Percentiles rank a stretch among this genome's conserved stretches.
Conservation (phyloP, 2,329 filamentous ascomycete species). For the Ophiostoma montium region DNA sequence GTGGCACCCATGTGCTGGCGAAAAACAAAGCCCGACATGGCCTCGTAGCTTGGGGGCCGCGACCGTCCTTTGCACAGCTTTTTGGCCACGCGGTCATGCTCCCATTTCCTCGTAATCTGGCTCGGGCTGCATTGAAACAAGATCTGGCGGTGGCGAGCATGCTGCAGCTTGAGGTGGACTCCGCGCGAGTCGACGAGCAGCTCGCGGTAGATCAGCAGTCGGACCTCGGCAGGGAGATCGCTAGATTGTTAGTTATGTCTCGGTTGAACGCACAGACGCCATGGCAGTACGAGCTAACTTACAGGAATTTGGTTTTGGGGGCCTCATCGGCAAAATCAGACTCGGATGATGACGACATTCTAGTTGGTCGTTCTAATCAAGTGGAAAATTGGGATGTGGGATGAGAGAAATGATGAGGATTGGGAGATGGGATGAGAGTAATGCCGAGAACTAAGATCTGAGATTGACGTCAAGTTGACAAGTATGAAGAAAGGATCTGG, state of each 20-base stretch:
- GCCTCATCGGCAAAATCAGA: too few relatives aligned
- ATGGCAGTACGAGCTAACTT: too few relatives aligned
- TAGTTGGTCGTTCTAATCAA: too few relatives aligned
- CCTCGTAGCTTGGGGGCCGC: not conserved
- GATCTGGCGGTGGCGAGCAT: not conserved
- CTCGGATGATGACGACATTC: too few relatives aligned
- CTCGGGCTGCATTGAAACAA: slow-evolving; percentile 1
- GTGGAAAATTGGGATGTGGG: too few relatives aligned
- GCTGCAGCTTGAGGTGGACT: not conserved
- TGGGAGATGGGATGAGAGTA: too few relatives aligned
- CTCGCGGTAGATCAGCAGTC: slow-evolving; percentile 23
- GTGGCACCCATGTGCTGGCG: not conserved
- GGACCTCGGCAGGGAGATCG: slow-evolving; percentile 31
- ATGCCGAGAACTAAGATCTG: too few relatives aligned
- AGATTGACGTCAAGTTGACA: too few relatives aligned
- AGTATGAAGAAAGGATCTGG: too few relatives aligned
- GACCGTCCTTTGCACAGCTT: not conserved
- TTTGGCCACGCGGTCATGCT: not conserved
- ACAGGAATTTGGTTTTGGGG: too few relatives aligned
- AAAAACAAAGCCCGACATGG: not conserved
- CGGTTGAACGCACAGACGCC: too few relatives aligned
- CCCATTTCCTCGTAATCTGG: not conserved
- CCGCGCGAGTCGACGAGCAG: not conserved
- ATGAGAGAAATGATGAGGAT: too few relatives aligned
- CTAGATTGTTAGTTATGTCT: slow-evolving; percentile 17